Evolutionary conservation across 306 rosid species (phyloP).

Genomic region (Vicia villosa): DNA sequence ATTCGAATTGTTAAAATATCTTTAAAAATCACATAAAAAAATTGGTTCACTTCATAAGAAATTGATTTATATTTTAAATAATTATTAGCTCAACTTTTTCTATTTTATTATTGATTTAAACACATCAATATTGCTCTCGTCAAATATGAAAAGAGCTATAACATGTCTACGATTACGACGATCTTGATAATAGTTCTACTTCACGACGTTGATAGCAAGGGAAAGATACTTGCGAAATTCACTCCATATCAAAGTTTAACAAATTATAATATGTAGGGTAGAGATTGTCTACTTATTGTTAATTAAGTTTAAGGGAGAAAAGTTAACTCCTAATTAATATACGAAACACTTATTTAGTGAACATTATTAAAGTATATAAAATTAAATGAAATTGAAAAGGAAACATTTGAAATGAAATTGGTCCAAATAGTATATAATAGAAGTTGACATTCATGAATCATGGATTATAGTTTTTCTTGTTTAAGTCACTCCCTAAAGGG

Average conservation of each 20-base stretch:
- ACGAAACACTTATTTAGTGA: background rate
- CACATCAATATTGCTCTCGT: background rate
- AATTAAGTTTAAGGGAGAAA: background rate
- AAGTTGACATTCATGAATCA: conserved; percentile 33
- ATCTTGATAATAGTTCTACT: background rate
- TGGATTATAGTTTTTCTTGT: conserved; percentile 25
- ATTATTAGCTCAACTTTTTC: too few species aligned
- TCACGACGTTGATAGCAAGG: background rate
- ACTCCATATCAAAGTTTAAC: background rate
- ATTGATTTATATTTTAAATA: too few species aligned
- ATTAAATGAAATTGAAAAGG: background rate
- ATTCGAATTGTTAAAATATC: too few species aligned
- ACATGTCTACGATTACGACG: too few species aligned
- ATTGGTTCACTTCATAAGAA: too few species aligned
- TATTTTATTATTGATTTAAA: too few species aligned
- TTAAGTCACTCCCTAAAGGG: conserved; percentile 26
- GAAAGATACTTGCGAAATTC: background rate
- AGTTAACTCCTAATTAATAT: background rate
- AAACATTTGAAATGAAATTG: conserved; percentile 29
- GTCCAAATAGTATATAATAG: conserved; percentile 10
- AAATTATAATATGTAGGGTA: background rate
- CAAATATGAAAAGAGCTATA: background rate
- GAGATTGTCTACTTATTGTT: background rate
- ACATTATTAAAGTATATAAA: background rate
- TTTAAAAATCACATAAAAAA: too few species aligned